A percentile compares a stretch with the other conserved stretches of the same genome.
Conservation (phyloP, 2,329 filamentous ascomycete species). For the Xylaria sp. region DNA sequence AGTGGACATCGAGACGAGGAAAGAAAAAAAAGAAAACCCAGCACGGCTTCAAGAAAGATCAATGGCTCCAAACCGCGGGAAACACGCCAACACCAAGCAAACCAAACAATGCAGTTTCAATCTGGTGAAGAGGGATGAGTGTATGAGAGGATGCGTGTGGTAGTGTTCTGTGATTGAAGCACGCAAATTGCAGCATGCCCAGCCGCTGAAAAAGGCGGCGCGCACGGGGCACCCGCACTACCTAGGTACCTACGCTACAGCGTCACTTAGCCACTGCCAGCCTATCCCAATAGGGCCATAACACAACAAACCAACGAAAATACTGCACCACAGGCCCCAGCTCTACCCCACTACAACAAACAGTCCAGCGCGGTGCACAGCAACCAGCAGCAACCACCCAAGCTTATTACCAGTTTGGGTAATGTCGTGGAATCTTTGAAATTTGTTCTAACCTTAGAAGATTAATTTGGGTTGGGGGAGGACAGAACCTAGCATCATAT, state of each 20-base stretch:
- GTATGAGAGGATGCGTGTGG: slow-evolving; percentile 23
- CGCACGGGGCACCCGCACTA: slow-evolving; percentile 26
- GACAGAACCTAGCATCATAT: background rate
- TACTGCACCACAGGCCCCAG: slow-evolving; percentile 25
- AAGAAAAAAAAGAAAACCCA: slow-evolving; percentile 9
- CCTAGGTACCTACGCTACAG: background rate
- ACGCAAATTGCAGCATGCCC: slow-evolving; percentile 30
- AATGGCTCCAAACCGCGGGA: slow-evolving; percentile 44
- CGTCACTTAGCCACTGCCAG: slow-evolving; percentile 13
- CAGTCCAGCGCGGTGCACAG: slow-evolving; percentile 41
- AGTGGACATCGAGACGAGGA: slow-evolving; percentile 39
- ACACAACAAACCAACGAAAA: slow-evolving; percentile 50
- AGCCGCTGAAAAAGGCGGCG: slow-evolving; percentile 18
- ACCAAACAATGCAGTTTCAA: slow-evolving; percentile 36
- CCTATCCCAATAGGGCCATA: slow-evolving; percentile 40
- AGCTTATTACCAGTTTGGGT: slow-evolving; percentile 19
- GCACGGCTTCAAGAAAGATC: slow-evolving; percentile 19
- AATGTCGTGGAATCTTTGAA: slow-evolving; percentile 24
- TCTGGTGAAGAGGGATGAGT: slow-evolving; percentile 32
- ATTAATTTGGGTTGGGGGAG: background rate
- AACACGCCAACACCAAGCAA: slow-evolving; percentile 30
- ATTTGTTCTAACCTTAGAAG: slow-evolving; percentile 2
- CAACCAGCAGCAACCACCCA: slow-evolving; percentile 46
- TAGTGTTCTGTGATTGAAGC: slow-evolving; percentile 8
- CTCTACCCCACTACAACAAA: slow-evolving; percentile 41